A percentile compares a stretch with the other conserved stretches of the same genome.
Evolutionary conservation across 352 stramenopile species (phyloP).

Genomic region (Globisporangium acanthophoron): DNA sequence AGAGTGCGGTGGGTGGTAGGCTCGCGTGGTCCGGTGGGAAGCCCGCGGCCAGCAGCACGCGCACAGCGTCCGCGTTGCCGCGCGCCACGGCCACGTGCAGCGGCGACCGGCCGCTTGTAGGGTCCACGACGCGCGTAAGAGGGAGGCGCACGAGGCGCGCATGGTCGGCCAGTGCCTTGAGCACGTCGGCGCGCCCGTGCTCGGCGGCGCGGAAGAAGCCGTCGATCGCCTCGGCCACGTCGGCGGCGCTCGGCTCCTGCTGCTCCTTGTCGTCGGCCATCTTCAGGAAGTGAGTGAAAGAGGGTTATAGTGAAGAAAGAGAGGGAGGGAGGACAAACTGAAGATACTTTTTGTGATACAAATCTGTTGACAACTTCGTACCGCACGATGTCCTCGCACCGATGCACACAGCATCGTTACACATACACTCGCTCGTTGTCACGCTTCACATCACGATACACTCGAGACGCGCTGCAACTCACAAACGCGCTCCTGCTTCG

Average conservation of each 20-base stretch:
- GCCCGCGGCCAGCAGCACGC: constrained; percentile 67
- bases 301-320: too few relatives aligned
- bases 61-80: constrained; percentile 72
- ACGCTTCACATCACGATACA: too few relatives aligned
- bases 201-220: constrained; percentile 82
- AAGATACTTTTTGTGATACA: neutral
- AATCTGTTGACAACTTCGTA: too few relatives aligned
- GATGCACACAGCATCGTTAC: too few relatives aligned
- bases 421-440: too few relatives aligned
- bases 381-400: too few relatives aligned
- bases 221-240: constrained; percentile 58
- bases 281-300: too few relatives aligned
- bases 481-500: too few relatives aligned
- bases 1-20: constrained; percentile 11
- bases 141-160: constrained; percentile 34
- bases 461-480: too few relatives aligned
- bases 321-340: neutral
- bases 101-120: constrained; percentile 53
- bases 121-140: constrained; percentile 51
- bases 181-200: constrained; percentile 78
- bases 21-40: constrained; percentile 63
- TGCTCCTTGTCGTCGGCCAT: neutral
- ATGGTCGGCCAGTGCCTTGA: constrained; percentile 78
- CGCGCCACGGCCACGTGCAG: constrained; percentile 70
- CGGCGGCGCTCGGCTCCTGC: neutral